Base-by-base conservation (phyloP, 2,329 filamentous ascomycete genomes). In the Aspergillus jensenii region DNA sequence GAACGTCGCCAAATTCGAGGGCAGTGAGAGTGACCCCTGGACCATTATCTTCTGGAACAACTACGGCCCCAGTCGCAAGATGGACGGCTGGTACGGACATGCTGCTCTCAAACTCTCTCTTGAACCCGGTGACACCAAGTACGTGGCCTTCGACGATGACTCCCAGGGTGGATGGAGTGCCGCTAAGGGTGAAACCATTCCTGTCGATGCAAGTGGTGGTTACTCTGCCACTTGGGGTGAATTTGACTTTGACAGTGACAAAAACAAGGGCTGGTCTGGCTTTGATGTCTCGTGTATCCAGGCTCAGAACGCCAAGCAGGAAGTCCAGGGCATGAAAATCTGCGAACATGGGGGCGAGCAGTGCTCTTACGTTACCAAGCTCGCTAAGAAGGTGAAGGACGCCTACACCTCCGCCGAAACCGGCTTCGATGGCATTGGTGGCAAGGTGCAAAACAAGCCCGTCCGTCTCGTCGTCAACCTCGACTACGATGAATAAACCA, bases 231-330 rank as follows among this genome's bases (percentile, higher is more conserved):
- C 74, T 64, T 77, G 74, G 74, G 74, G 74, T 63, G 75, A 77
- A 58, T 75, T 76, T 52, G 69, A 72, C 65, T 74, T 77, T 56
- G 66, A 65, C 59, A 70, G 64, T 67, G 23, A 43, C 23, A 52
- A 59, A 52, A 76, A 76, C 67, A 39, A 66, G 35, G 62, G 62
- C 52, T 74, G 64, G 67, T 71, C 71, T 57, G 69, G 71, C 60
- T 77, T 71, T 67, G 75, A 77, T 50, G 74, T 76, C n/a, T 77
- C 75, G 47, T 69, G 67, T 55, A 77, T 77, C 58, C 64, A 70
- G 55, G 72, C 71, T 31, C 58, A 75, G 65, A 51, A 59, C 23
- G 63, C 68, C 56, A 55, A 59, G 15, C 15, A 65, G 37, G 58
- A 66, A 1, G 62, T 76, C 49, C 67, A 73, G 64, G 74, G 74